Percentiles rank a stretch among this genome's conserved stretches.
These are phyloP conservation scores for Aspergillus haitiensis DNA, from an alignment of 495 filamentous ascomycete genomes.

Conservation along the genomic window DNA sequence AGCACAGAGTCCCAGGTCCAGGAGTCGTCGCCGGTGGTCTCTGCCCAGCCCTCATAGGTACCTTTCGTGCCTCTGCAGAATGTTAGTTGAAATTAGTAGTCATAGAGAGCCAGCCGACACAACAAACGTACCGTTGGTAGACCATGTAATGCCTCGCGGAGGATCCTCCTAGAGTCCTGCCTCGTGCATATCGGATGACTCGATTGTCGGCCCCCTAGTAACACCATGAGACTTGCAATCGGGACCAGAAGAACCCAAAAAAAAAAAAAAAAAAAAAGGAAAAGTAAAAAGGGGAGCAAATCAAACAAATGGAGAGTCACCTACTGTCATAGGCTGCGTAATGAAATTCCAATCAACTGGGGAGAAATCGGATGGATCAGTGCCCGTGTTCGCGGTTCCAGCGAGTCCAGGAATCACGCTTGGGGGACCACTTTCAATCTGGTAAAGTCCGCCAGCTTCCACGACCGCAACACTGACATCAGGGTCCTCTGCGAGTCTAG, in stretches of 20 bases:
- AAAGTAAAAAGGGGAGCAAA: too few relatives aligned
- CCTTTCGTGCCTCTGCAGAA: background rate
- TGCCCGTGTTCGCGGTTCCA: background rate
- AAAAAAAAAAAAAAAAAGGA: too few relatives aligned
- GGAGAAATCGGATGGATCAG: background rate
- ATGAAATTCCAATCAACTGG: background rate
- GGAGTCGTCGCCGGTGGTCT: constrained; percentile 48
- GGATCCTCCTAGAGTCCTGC: constrained; percentile 47
- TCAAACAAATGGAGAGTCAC: background rate
- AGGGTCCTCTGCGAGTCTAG: background rate
- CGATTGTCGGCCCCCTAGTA: background rate
- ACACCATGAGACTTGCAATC: background rate
- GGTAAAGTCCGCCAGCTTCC: background rate
- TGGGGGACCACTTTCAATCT: background rate
- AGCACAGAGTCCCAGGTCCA: constrained; percentile 50
- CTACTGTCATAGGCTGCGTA: background rate
- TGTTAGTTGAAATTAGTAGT: background rate
- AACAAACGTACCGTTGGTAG: constrained; percentile 32
- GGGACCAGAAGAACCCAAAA: background rate
- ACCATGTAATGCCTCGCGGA: constrained; percentile 47
- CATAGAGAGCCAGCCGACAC: constrained; percentile 4
- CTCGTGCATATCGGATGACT: constrained; percentile 41
- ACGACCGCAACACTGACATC: background rate
- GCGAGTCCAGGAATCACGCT: background rate
- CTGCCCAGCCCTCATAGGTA: constrained; percentile 49